These are phyloP conservation scores for Protostelium mycophagum DNA, from an alignment of 78 protist species.

Conservation along the genomic window DNA sequence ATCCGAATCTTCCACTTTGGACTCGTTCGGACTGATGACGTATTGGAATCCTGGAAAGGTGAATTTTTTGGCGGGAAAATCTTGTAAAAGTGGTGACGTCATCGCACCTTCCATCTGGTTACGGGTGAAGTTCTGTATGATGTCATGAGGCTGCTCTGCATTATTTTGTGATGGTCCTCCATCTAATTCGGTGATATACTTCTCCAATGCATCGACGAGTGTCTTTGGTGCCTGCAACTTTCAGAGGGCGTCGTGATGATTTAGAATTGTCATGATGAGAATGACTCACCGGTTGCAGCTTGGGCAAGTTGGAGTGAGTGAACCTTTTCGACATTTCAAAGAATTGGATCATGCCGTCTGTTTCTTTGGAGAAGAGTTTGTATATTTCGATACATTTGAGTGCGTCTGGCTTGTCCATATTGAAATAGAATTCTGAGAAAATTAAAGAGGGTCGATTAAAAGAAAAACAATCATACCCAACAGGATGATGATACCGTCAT, in stretches of 20 bases:
- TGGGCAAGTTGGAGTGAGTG: conserved; percentile 48
- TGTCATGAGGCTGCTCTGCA: neutral
- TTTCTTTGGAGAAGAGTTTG: conserved; percentile 54
- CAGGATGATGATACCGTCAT: conserved; percentile 58
- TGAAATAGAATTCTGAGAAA: conserved; percentile 32
- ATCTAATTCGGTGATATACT: conserved; percentile 42
- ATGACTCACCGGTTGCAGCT: conserved; percentile 23
- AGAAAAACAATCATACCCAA: conserved; percentile 33
- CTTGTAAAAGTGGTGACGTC: neutral
- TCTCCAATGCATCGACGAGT: conserved; percentile 48
- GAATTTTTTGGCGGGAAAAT: neutral
- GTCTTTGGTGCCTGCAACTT: conserved; percentile 53
- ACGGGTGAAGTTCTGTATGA: neutral
- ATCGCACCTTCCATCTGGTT: neutral
- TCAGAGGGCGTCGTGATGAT: neutral
- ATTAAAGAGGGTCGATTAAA: neutral
- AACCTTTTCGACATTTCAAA: conserved; percentile 50
- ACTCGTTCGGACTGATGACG: neutral
- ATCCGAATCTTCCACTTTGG: neutral
- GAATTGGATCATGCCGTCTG: conserved; percentile 43
- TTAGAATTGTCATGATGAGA: neutral
- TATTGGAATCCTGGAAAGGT: neutral
- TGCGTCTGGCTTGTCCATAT: conserved; percentile 64
- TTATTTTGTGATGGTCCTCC: neutral
- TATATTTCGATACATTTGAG: conserved; percentile 51